Conservation (phyloP, 495 filamentous ascomycete genomes). For the Neurospora sp. region DNA sequence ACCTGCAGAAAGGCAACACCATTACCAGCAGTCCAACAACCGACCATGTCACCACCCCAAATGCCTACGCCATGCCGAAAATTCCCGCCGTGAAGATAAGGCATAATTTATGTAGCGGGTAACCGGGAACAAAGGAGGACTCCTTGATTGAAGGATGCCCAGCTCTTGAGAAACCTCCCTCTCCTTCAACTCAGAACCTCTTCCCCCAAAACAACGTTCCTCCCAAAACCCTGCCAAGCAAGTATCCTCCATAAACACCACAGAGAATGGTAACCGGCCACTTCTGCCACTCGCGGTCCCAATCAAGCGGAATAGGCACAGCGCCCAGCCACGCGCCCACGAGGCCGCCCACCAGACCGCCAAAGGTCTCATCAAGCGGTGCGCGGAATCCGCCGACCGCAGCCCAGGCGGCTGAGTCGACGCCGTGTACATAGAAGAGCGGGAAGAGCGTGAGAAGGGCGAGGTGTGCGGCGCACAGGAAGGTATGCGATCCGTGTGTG, state of each 20-base stretch:
- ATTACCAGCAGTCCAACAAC: neutral
- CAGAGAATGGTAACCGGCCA: constrained; percentile 80
- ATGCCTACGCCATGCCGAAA: neutral
- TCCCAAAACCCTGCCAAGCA: constrained; percentile 26
- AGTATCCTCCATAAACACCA: constrained; percentile 32
- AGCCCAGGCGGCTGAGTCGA: constrained; percentile 61
- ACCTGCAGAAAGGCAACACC: constrained; percentile 2
- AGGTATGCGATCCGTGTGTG: constrained; percentile 67
- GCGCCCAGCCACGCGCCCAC: constrained; percentile 67
- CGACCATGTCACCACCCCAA: neutral
- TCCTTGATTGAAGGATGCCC: neutral
- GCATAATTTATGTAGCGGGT: neutral
- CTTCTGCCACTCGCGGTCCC: constrained; percentile 93
- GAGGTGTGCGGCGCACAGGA: constrained; percentile 71
- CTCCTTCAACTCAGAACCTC: constrained; percentile 19
- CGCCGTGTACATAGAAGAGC: constrained; percentile 75
- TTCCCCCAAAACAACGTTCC: constrained; percentile 31
- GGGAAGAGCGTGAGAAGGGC: constrained; percentile 64
- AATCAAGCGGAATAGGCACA: constrained; percentile 91
- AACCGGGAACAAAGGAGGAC: neutral
- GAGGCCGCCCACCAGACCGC: constrained; percentile 53
- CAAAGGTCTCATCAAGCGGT: constrained; percentile 59
- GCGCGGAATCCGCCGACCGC: constrained; percentile 49
- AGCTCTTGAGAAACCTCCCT: neutral
- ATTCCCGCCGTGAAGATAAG: neutral